These are phyloP conservation scores for Forsythia viridissima DNA, from an alignment of 257 asterid genomes.

Conservation along the genomic window DNA sequence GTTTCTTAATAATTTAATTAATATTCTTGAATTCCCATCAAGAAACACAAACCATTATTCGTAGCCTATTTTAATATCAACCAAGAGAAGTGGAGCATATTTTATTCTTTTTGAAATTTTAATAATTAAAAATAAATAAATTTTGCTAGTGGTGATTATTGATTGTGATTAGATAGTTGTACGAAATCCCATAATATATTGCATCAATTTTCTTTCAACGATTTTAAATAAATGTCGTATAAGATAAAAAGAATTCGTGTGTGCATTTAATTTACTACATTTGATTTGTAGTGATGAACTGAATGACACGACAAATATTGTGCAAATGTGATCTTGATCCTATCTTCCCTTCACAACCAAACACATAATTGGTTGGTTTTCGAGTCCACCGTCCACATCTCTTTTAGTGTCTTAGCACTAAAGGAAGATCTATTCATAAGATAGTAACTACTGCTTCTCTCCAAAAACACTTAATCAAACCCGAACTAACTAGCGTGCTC, in stretches of 20 bases:
- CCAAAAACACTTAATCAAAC: no score
- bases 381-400: no score
- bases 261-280: no score
- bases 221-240: neutral
- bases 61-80: constrained; percentile 26
- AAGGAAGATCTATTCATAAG: no score
- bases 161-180: neutral
- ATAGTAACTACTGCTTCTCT: no score
- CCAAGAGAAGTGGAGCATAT: constrained; percentile 26
- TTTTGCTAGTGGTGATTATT: neutral
- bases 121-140: neutral
- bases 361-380: no score
- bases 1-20: constrained; percentile 32
- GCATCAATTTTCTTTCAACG: neutral
- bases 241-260: no score
- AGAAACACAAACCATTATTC: neutral
- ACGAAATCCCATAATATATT: neutral
- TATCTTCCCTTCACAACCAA: no score
- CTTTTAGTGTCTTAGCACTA: no score
- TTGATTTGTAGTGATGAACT: neutral
- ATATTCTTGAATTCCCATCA: neutral
- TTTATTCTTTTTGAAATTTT: neutral
- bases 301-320: neutral
- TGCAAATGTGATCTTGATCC: no score
- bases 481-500: no score